These are phyloP conservation scores for Russula sp. DNA, from an alignment of 768 basidiomycete species.

Conservation along the genomic window DNA sequence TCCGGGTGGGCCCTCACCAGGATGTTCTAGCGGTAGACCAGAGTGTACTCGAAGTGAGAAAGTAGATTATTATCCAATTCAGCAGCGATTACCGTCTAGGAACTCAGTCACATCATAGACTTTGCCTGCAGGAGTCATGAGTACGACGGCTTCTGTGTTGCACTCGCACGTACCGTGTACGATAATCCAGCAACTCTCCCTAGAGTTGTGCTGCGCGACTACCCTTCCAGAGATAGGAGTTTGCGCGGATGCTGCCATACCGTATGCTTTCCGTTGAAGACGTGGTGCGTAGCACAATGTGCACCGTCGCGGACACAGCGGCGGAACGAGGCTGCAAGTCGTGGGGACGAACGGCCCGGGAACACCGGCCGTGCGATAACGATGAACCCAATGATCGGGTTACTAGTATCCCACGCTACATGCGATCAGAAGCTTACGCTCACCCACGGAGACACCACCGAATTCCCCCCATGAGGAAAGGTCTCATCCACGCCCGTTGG, in stretches of 20 bases:
- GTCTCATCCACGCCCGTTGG: no score
- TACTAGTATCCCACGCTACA: no score
- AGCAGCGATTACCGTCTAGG: conserved; percentile 29
- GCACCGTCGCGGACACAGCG: no score
- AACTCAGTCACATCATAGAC: conserved; percentile 44
- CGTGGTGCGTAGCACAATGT: background rate
- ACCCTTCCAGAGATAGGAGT: conserved; percentile 17
- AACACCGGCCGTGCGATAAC: no score
- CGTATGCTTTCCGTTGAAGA: background rate
- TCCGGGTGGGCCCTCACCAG: conserved; percentile 6
- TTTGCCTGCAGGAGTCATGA: conserved; percentile 28
- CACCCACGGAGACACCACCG: no score
- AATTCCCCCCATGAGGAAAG: no score
- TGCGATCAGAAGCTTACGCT: no score
- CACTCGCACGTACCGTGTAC: conserved; percentile 16
- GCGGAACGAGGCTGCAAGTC: no score
- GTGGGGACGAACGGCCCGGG: no score
- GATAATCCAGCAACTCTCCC: conserved; percentile 25
- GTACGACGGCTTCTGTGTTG: background rate
- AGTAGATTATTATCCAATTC: background rate
- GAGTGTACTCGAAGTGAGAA: background rate
- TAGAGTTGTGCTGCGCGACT: conserved; percentile 20
- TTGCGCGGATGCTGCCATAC: background rate
- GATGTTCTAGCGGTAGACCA: conserved; percentile 13
- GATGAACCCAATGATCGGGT: no score